Conservation (phyloP, 202 grass and related monocot species). For the Eragrostis tef region DNA sequence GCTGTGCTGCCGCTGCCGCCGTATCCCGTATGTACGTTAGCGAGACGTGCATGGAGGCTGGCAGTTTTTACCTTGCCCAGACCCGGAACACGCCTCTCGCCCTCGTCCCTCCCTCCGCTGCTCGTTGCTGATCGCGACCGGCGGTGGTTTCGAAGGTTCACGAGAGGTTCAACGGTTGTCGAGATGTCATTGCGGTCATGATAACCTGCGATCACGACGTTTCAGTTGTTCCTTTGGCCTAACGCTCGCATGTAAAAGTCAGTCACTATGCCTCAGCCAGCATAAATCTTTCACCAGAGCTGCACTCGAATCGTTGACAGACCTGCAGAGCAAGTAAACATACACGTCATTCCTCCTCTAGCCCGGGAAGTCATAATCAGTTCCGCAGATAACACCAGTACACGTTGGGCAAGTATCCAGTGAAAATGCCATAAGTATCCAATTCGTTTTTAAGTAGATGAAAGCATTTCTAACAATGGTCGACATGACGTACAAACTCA, state of each 20-base stretch:
- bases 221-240: too few species aligned
- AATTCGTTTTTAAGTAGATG: neutral
- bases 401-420: neutral
- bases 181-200: too few species aligned
- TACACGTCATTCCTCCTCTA: too few species aligned
- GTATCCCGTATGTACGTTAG: too few species aligned
- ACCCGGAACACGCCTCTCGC: too few species aligned
- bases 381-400: neutral
- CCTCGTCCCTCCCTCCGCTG: too few species aligned
- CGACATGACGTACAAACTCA: neutral
- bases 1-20: too few species aligned
- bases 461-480: neutral
- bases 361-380: neutral
- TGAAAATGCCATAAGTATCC: neutral
- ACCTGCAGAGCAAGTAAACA: too few species aligned
- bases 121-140: too few species aligned
- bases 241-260: neutral
- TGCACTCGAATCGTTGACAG: neutral
- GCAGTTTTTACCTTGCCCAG: neutral
- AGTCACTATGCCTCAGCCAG: neutral
- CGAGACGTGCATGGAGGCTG: neutral
- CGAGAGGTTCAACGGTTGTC: too few species aligned
- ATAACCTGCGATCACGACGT: too few species aligned
- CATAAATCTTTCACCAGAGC: neutral
- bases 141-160: neutral